Evolutionary conservation across 73 alveolate species (phyloP).

Genomic region (Effrenium voratum): DNA sequence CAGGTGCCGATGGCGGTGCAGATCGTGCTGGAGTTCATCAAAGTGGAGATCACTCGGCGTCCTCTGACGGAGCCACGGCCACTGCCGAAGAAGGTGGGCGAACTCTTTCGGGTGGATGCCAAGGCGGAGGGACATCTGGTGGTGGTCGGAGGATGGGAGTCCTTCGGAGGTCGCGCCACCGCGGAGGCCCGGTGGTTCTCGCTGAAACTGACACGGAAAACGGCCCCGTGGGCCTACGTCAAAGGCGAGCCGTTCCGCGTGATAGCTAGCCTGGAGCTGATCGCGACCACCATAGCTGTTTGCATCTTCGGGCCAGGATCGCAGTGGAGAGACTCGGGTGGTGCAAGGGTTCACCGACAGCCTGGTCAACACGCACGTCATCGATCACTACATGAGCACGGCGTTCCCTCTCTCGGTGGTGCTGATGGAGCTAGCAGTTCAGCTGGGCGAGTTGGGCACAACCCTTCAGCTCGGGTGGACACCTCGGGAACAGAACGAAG

Average conservation of each 20-base stretch:
- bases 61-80: background rate
- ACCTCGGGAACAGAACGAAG: background rate
- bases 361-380: too few relatives aligned
- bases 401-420: too few relatives aligned
- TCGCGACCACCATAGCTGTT: background rate
- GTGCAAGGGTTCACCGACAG: too few relatives aligned
- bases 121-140: constrained; percentile 24
- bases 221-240: constrained; percentile 50
- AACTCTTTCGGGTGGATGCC: background rate
- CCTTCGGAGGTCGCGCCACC: background rate
- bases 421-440: too few relatives aligned
- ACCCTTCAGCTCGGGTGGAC: too few relatives aligned
- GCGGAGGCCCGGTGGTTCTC: background rate
- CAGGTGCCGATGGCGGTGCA: background rate
- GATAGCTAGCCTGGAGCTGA: background rate
- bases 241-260: background rate
- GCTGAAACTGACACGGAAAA: background rate
- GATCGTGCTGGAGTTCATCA: background rate
- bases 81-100: background rate
- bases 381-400: too few relatives aligned
- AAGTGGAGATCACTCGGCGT: background rate
- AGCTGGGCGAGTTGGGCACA: too few relatives aligned
- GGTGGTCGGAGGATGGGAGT: background rate
- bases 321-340: background rate
- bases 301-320: too few relatives aligned